phyloP scores from a whole-genome alignment of 2,329 filamentous ascomycete genomes.

The Epichloe hybrida region DNA sequence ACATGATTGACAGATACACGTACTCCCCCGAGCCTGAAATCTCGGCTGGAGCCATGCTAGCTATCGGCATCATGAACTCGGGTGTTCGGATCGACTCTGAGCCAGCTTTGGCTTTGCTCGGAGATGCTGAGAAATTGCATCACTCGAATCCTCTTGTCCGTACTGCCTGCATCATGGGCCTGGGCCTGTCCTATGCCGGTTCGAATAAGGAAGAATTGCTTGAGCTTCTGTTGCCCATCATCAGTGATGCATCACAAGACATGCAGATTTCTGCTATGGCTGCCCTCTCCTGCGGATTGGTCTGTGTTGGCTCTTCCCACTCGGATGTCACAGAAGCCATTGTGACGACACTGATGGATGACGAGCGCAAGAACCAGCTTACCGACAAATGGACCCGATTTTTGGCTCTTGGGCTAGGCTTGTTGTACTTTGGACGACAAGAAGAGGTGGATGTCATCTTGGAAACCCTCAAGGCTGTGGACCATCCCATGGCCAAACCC shows the following conservation, averaged over 20 bases:
- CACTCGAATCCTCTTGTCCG: constrained; percentile 65
- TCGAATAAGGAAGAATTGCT: constrained; percentile 86
- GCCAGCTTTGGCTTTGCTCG: constrained; percentile 74
- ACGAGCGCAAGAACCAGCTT: constrained; percentile 77
- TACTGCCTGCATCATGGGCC: constrained; percentile 84
- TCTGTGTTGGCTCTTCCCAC: constrained; percentile 87
- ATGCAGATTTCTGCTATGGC: constrained; percentile 98
- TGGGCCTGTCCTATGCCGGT: constrained; percentile 87
- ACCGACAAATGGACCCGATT: constrained; percentile 99
- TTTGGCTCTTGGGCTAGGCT: constrained; percentile 81
- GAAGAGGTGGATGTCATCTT: constrained; percentile 98
- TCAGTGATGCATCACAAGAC: constrained; percentile 68
- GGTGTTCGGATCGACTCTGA: constrained; percentile 83
- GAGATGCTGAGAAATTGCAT: constrained; percentile 65
- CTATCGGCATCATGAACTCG: constrained; percentile 90
- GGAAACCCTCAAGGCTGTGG: constrained; percentile 91
- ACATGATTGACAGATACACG: constrained; percentile 90
- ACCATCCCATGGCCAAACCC: constrained; percentile 94
- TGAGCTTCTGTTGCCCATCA: constrained; percentile 72
- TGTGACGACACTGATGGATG: constrained; percentile 82
- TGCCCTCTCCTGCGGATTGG: constrained; percentile 74
- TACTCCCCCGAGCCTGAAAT: constrained; percentile 71
- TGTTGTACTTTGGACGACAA: constrained; percentile 91
- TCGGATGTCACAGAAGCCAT: constrained; percentile 86
- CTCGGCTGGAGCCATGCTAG: constrained; percentile 80